phyloP scores from a whole-genome alignment of 495 filamentous ascomycete species.

The Daldinia caldariorum region DNA sequence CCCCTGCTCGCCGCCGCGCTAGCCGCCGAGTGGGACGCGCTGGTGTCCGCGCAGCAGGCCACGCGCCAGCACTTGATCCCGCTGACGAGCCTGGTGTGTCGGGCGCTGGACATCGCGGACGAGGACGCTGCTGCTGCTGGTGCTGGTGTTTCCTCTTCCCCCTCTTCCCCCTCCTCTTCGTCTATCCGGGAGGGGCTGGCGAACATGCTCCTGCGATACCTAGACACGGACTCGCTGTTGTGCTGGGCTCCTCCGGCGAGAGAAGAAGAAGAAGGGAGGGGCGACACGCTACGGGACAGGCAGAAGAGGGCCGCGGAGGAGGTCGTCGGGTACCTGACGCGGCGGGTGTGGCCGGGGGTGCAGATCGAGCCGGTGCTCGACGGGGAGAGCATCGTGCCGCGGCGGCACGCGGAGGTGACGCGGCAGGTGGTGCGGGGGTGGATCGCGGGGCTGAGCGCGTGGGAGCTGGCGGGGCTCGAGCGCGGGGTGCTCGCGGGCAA shows the following conservation, averaged over 20 bases:
- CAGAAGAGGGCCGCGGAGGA: slow-evolving; percentile 73
- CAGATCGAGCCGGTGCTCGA: slow-evolving; percentile 80
- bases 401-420: slow-evolving; percentile 73
- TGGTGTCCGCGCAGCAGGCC: slow-evolving; percentile 81
- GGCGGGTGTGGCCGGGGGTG: slow-evolving; percentile 85
- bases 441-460: slow-evolving; percentile 73
- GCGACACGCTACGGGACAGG: slow-evolving; percentile 71
- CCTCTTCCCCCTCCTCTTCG: no score
- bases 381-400: slow-evolving; percentile 74
- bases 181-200: slow-evolving; percentile 67
- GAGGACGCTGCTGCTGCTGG: slow-evolving; percentile 58
- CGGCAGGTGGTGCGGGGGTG: slow-evolving; percentile 80
- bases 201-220: slow-evolving; percentile 77
- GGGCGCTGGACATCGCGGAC: slow-evolving; percentile 78
- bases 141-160: no score
- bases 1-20: slow-evolving; percentile 85
- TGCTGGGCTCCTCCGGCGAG: slow-evolving; percentile 73
- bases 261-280: slow-evolving; percentile 7
- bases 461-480: slow-evolving; percentile 89
- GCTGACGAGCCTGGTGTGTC: slow-evolving; percentile 82
- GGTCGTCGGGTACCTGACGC: slow-evolving; percentile 74
- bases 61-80: slow-evolving; percentile 83
- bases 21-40: slow-evolving; percentile 90
- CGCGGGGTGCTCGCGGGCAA: slow-evolving; percentile 84
- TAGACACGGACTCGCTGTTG: slow-evolving; percentile 92